Evolutionary conservation across 345 rosid species (phyloP).

Genomic region (Camelina sativa): DNA sequence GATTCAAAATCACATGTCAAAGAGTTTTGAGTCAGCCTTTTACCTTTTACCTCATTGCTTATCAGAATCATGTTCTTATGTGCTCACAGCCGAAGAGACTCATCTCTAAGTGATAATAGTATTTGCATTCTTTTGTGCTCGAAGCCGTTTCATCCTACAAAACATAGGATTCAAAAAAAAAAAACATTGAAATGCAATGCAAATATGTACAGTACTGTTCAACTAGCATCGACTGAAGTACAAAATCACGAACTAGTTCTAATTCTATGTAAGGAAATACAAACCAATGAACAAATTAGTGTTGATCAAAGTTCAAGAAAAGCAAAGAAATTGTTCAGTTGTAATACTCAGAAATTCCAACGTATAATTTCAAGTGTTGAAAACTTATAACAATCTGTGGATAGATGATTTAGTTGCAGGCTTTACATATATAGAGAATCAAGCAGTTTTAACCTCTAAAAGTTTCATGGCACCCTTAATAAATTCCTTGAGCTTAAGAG

Average conservation of each 20-base stretch:
- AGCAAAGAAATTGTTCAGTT: not conserved
- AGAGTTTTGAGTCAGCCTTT: constrained; percentile 15
- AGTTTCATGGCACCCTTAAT: not conserved
- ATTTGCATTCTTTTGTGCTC: constrained; percentile 14
- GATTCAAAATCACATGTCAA: not conserved
- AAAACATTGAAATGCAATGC: not conserved
- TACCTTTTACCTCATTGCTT: not conserved
- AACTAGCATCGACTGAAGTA: not conserved
- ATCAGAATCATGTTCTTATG: constrained; percentile 15
- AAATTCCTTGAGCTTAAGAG: constrained; percentile 1
- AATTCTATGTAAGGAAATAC: not conserved
- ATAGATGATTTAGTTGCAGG: not conserved
- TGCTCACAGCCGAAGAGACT: not conserved
- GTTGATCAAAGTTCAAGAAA: not conserved
- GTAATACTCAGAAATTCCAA: not conserved
- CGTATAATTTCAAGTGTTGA: not conserved
- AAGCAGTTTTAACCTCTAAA: not conserved
- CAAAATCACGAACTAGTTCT: not conserved
- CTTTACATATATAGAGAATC: not conserved
- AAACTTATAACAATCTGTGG: not conserved
- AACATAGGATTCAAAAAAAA: constrained; percentile 24
- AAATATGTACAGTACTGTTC: not conserved
- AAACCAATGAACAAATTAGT: not conserved
- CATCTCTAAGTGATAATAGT: not conserved
- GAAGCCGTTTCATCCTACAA: constrained; percentile 33